phyloP scores from a whole-genome alignment of 2,329 filamentous ascomycete genomes.

The Didymella exigua region DNA sequence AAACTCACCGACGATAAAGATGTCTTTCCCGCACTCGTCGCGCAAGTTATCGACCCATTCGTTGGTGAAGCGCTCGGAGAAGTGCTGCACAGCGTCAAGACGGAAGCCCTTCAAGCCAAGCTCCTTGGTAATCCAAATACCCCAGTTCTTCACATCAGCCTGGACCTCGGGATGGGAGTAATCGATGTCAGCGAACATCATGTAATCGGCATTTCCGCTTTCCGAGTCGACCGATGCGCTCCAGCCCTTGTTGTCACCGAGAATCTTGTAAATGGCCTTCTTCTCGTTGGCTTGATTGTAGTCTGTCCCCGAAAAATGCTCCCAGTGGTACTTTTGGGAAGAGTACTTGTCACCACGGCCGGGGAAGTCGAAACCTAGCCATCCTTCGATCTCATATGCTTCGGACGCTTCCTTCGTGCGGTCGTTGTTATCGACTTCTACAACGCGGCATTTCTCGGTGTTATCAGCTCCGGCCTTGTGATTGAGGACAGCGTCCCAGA shows the following conservation, averaged over 20 bases:
- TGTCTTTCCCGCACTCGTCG: slow-evolving; percentile 54
- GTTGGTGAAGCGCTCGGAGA: slow-evolving; percentile 68
- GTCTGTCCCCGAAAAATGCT: slow-evolving; percentile 72
- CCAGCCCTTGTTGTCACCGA: slow-evolving; percentile 69
- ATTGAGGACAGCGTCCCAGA: slow-evolving; percentile 75
- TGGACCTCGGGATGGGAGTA: slow-evolving; percentile 64
- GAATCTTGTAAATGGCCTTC: slow-evolving; percentile 69
- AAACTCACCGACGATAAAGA: slow-evolving; percentile 73
- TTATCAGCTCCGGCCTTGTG: slow-evolving; percentile 73
- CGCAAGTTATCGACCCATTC: slow-evolving; percentile 66
- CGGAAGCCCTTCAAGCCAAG: slow-evolving; percentile 69
- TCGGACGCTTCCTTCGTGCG: slow-evolving; percentile 61
- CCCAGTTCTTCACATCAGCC: slow-evolving; percentile 68
- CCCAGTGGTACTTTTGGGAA: slow-evolving; percentile 66
- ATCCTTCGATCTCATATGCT: slow-evolving; percentile 68
- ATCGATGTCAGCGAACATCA: slow-evolving; percentile 76
- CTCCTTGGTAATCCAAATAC: slow-evolving; percentile 67
- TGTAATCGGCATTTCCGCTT: slow-evolving; percentile 70
- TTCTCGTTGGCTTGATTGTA: slow-evolving; percentile 64
- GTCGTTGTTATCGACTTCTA: slow-evolving; percentile 67
- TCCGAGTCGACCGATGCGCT: slow-evolving; percentile 65
- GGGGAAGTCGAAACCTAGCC: slow-evolving; percentile 70
- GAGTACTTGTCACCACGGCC: slow-evolving; percentile 67
- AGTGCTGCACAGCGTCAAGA: slow-evolving; percentile 76
- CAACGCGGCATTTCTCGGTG: slow-evolving; percentile 65